A percentile compares a stretch with the other conserved stretches of the same genome.
Evolutionary conservation across 805 yeast species (phyloP).

Genomic region (Nakazawaea sp.): DNA sequence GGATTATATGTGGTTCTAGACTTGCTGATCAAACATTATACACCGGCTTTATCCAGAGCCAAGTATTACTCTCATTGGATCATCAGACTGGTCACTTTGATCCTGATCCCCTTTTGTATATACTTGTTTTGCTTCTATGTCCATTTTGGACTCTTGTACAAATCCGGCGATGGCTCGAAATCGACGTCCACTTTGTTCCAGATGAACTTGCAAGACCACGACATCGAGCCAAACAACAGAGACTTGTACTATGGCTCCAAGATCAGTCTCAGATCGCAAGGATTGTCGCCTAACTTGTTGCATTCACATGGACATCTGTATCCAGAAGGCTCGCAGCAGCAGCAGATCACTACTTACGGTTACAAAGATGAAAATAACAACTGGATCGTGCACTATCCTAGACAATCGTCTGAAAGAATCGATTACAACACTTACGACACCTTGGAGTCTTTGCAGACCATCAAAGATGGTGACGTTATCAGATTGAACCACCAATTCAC

Average conservation of each 20-base stretch:
- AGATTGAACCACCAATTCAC: conserved; percentile 60
- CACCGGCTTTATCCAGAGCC: conserved; percentile 20
- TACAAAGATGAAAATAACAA: conserved; percentile 84
- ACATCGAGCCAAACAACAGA: conserved; percentile 56
- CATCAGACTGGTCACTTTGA: conserved; percentile 56
- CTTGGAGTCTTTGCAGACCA: conserved; percentile 34
- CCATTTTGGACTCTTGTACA: conserved; percentile 70
- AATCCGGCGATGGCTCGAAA: conserved; percentile 74
- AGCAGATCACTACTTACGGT: conserved; percentile 90
- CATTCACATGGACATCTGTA: conserved; percentile 85
- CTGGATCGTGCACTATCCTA: conserved; percentile 46
- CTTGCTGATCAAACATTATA: conserved; percentile 37
- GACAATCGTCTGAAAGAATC: conserved; percentile 29
- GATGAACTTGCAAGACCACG: conserved; percentile 64
- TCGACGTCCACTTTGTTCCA: conserved; percentile 75
- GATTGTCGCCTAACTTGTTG: conserved; percentile 64
- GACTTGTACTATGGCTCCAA: conserved; percentile 51
- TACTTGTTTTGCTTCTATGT: conserved; percentile 71
- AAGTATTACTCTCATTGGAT: conserved; percentile 62
- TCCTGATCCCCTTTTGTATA: conserved; percentile 62
- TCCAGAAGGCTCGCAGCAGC: conserved; percentile 92
- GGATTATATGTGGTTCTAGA: conserved; percentile 56
- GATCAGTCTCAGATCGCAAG: conserved; percentile 63
- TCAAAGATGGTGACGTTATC: conserved; percentile 54
- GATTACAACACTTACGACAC: conserved; percentile 10